Percentiles rank a stretch among this genome's conserved stretches.
Conservation (phyloP, 2,329 filamentous ascomycete genomes). For the Gnomoniopsis sp. region DNA sequence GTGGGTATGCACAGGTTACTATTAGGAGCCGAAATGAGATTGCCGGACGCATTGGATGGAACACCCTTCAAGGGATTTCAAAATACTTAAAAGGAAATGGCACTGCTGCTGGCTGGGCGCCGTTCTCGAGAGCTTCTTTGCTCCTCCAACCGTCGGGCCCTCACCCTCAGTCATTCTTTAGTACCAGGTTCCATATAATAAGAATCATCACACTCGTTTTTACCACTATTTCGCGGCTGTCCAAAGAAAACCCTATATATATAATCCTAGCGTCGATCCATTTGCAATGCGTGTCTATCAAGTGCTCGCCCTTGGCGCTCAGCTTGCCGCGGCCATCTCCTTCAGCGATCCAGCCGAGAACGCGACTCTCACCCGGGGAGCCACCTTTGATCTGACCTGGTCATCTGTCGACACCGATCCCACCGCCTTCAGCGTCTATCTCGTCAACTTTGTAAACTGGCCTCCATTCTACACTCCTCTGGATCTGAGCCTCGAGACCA, state of each 20-base stretch:
- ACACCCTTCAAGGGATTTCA: too few species aligned
- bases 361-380: constrained; percentile 34
- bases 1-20: too few species aligned
- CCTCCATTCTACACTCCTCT: constrained; percentile 36
- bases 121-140: background rate
- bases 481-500: constrained; percentile 32
- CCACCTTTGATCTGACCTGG: constrained; percentile 33
- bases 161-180: constrained; percentile 13
- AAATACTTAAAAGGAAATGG: too few species aligned
- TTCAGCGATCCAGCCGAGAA: constrained; percentile 31
- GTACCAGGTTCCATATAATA: background rate
- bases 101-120: too few species aligned
- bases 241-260: too few species aligned
- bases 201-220: constrained; percentile 6
- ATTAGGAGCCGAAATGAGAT: too few species aligned
- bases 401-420: constrained; percentile 38
- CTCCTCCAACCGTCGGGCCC: constrained; percentile 9
- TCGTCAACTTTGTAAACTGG: constrained; percentile 43
- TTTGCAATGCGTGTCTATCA: constrained; percentile 25
- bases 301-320: constrained; percentile 27
- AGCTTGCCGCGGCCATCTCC: constrained; percentile 29
- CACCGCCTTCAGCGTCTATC: constrained; percentile 35
- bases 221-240: background rate
- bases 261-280: background rate
- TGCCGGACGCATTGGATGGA: too few species aligned